These are phyloP conservation scores for Suhomyces bokatorum DNA, from an alignment of 1,139 yeast genomes.

Conservation along the genomic window DNA sequence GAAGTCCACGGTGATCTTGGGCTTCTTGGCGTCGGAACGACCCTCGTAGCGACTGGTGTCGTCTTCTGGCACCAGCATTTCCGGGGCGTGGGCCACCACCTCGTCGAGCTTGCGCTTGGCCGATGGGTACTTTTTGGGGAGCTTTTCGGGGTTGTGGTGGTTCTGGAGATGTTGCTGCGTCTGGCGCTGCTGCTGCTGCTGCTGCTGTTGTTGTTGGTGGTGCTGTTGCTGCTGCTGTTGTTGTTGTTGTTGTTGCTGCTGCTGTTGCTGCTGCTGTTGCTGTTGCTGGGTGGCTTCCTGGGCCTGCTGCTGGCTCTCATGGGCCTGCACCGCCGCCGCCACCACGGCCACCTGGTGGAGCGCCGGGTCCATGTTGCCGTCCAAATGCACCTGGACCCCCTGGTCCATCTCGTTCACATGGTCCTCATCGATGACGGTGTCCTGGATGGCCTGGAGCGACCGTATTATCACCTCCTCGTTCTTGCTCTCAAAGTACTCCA, in stretches of 20 bases:
- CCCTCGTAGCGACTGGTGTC: slow-evolving; percentile 8
- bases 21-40: slow-evolving; percentile 26
- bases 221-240: neutral
- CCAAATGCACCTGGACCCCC: slow-evolving; percentile 25
- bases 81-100: slow-evolving; percentile 8
- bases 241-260: slow-evolving; percentile 7
- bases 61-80: slow-evolving; percentile 8
- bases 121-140: slow-evolving; percentile 11
- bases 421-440: slow-evolving; percentile 21
- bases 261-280: neutral
- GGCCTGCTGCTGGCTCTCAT: slow-evolving; percentile 14
- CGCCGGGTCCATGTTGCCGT: slow-evolving; percentile 41
- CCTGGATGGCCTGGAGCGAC: slow-evolving; percentile 31
- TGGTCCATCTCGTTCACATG: slow-evolving; percentile 17
- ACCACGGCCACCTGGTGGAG: slow-evolving; percentile 43
- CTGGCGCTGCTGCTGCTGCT: slow-evolving; percentile 7
- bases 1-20: slow-evolving; percentile 41
- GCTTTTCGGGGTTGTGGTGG: slow-evolving; percentile 10
- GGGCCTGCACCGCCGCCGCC: slow-evolving; percentile 35
- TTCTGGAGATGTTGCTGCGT: slow-evolving; percentile 1
- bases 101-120: slow-evolving; percentile 16
- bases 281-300: slow-evolving; percentile 9
- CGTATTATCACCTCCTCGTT: slow-evolving; percentile 32
- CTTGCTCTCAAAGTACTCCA: slow-evolving; percentile 37
- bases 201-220: slow-evolving; percentile 10